These are phyloP conservation scores for Sarocladiaceae sp. DNA, from an alignment of 2,329 filamentous ascomycete genomes.

Conservation along the genomic window DNA sequence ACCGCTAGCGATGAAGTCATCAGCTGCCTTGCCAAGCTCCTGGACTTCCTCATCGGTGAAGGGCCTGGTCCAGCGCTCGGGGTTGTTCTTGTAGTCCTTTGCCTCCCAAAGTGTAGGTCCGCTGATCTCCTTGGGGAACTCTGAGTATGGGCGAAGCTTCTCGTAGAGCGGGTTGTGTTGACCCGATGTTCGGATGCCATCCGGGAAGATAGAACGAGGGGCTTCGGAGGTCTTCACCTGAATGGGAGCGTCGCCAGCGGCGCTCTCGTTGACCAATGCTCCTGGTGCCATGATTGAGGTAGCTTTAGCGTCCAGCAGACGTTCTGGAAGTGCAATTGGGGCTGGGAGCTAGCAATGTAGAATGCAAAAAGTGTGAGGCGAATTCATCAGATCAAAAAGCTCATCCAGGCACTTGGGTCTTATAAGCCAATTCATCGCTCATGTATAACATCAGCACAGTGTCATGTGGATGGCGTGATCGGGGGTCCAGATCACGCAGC, in stretches of 20 bases:
- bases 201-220: conserved; percentile 32
- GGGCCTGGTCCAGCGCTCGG: conserved; percentile 68
- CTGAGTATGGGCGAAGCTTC: conserved; percentile 59
- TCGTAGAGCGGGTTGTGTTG: conserved; percentile 68
- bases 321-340: background rate
- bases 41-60: conserved; percentile 62
- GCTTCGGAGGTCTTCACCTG: background rate
- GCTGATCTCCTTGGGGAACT: conserved; percentile 67
- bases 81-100: conserved; percentile 57
- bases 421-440: too few relatives aligned
- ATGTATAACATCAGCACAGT: background rate
- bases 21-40: conserved; percentile 62
- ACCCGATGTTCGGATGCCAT: conserved; percentile 54
- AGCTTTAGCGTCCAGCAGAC: background rate
- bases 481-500: conserved; percentile 1
- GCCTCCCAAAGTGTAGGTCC: conserved; percentile 71
- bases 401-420: too few relatives aligned
- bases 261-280: background rate
- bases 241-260: background rate
- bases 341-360: too few relatives aligned
- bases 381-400: background rate
- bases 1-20: conserved; percentile 63
- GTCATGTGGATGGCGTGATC: background rate
- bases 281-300: conserved; percentile 5
- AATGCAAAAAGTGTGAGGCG: too few relatives aligned